Conservation (phyloP, 805 yeast genomes). For the Citeromyces nyonsensis region DNA sequence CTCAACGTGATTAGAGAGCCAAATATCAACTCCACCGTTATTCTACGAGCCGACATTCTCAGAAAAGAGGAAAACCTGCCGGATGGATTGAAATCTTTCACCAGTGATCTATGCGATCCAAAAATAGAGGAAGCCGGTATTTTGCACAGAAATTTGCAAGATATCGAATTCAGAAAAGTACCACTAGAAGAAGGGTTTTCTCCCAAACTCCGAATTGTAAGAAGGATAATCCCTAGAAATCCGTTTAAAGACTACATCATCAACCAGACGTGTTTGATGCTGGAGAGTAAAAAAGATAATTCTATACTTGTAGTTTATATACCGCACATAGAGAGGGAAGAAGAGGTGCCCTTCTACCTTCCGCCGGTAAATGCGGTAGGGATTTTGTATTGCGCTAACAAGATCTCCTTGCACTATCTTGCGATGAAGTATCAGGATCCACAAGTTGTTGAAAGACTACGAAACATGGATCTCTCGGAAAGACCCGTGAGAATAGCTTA, state of each 20-base stretch:
- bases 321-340: conserved; percentile 51
- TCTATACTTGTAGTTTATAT: conserved; percentile 52
- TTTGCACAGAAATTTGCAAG: conserved; percentile 18
- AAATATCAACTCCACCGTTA: conserved; percentile 82
- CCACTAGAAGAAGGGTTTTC: conserved; percentile 10
- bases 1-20: conserved; percentile 68
- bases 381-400: conserved; percentile 28
- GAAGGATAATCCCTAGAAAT: conserved; percentile 84
- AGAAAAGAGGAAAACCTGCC: conserved; percentile 25
- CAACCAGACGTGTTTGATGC: conserved; percentile 67
- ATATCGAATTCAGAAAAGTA: conserved; percentile 20
- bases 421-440: conserved; percentile 29
- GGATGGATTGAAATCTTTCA: conserved; percentile 5
- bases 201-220: conserved; percentile 39
- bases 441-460: conserved; percentile 11
- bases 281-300: conserved; percentile 14
- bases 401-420: conserved; percentile 58
- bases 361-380: conserved; percentile 78
- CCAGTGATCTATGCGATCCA: neutral
- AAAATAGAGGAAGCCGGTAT: conserved; percentile 5
- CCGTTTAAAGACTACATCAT: conserved; percentile 73
- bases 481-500: conserved; percentile 73
- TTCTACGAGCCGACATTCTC: conserved; percentile 74
- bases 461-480: conserved; percentile 25
- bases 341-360: conserved; percentile 74